Conservation (phyloP, 179 eudicot genomes). For the Gypsophila paniculata region DNA sequence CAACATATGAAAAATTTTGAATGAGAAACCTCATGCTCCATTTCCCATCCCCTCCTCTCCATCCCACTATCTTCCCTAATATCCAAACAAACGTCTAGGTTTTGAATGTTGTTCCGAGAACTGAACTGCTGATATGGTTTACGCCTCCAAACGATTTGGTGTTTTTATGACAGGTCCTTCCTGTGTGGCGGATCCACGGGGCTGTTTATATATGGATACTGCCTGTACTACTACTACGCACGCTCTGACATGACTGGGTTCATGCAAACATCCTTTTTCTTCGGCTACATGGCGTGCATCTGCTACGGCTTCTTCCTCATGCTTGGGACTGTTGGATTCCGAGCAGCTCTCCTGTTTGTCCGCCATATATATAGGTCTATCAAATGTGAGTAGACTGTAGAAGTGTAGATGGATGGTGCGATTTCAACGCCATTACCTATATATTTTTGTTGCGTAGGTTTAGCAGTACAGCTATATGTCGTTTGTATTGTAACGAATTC, state of each 20-base stretch:
- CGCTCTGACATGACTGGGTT: conserved; percentile 45
- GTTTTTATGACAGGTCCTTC: conserved; percentile 36
- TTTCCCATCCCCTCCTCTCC: too few species aligned
- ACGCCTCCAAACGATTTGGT: conserved; percentile 2
- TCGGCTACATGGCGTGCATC: conserved; percentile 49
- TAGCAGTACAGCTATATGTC: conserved; percentile 20
- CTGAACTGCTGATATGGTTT: neutral
- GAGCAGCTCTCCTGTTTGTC: conserved; percentile 37
- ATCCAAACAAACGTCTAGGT: too few species aligned
- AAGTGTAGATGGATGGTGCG: conserved; percentile 19
- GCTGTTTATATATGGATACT: conserved; percentile 38
- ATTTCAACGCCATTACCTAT: conserved; percentile 11
- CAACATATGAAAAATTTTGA: too few species aligned
- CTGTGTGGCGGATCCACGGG: conserved; percentile 44
- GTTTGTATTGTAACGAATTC: conserved; percentile 24
- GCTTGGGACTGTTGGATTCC: conserved; percentile 47
- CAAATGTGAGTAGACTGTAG: conserved; percentile 45
- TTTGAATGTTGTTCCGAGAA: neutral
- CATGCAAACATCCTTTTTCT: conserved; percentile 46
- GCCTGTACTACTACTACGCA: conserved; percentile 42
- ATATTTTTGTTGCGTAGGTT: conserved; percentile 26
- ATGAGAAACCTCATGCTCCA: too few species aligned
- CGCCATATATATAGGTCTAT: conserved; percentile 42
- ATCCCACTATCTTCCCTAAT: neutral
- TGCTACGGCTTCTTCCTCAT: conserved; percentile 48